Percentiles rank a stretch among this genome's conserved stretches.
These are phyloP conservation scores for Neoboletus subvelutipes DNA, from an alignment of 768 basidiomycete species.

Conservation along the genomic window DNA sequence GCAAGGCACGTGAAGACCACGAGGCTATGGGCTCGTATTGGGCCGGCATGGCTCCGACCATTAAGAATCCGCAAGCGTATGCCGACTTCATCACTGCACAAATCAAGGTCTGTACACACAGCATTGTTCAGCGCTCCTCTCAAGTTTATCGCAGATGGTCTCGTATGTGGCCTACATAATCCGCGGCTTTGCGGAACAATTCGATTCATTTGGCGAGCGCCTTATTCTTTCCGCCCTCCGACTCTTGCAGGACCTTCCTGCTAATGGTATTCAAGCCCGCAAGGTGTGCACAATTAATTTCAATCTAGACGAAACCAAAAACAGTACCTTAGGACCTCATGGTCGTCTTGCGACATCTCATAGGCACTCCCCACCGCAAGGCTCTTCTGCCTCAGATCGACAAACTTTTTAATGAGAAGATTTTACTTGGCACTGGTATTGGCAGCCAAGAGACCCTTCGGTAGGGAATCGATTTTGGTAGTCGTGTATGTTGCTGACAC, in stretches of 20 bases:
- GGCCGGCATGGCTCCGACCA: slow-evolving; percentile 76
- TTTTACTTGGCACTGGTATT: slow-evolving; percentile 81
- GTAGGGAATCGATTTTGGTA: slow-evolving; percentile 37
- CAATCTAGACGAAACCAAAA: not conserved
- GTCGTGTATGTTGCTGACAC: slow-evolving; percentile 1
- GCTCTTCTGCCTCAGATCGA: slow-evolving; percentile 82
- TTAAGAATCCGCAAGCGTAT: slow-evolving; percentile 73
- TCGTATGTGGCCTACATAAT: slow-evolving; percentile 91
- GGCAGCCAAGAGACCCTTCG: slow-evolving; percentile 84
- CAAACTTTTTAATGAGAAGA: slow-evolving; percentile 86
- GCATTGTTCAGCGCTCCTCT: not conserved
- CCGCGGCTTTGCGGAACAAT: slow-evolving; percentile 61
- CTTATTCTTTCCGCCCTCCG: slow-evolving; percentile 79
- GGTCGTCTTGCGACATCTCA: slow-evolving; percentile 88
- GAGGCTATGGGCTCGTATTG: slow-evolving; percentile 83
- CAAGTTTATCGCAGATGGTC: slow-evolving; percentile 58
- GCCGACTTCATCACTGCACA: slow-evolving; percentile 84
- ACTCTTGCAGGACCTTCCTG: slow-evolving; percentile 91
- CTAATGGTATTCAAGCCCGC: slow-evolving; percentile 76
- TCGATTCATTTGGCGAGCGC: slow-evolving; percentile 74
- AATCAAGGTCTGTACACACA: slow-evolving; percentile 63
- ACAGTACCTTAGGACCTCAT: slow-evolving; percentile 68
- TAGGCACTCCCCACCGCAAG: slow-evolving; percentile 73
- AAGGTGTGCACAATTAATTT: slow-evolving; percentile 49
- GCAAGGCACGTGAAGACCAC: slow-evolving; percentile 69